These are phyloP conservation scores for Eimeria nieschulzi DNA, from an alignment of 169 alveolate genomes.

Conservation along the genomic window DNA sequence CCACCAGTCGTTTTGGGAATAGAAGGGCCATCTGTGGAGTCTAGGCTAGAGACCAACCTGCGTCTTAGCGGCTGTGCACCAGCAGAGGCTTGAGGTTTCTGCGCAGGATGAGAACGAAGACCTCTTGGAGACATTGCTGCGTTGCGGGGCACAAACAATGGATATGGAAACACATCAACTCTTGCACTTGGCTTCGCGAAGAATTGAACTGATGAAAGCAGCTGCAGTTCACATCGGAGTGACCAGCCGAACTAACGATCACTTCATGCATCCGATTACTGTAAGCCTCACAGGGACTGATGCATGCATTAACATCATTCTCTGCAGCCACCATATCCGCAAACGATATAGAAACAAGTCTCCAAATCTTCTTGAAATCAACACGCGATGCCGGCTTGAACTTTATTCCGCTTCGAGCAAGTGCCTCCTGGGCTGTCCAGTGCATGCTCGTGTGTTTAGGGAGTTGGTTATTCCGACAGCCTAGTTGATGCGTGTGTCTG, in stretches of 20 bases:
- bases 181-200: conserved; percentile 71
- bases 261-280: conserved; percentile 68
- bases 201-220: conserved; percentile 68
- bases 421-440: not conserved
- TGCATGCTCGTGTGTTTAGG: too few relatives aligned
- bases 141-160: conserved; percentile 73
- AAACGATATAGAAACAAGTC: too few relatives aligned
- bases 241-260: conserved; percentile 72
- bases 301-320: too few relatives aligned
- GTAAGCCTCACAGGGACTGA: not conserved
- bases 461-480: not conserved
- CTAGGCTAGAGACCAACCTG: not conserved
- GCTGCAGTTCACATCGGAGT: conserved; percentile 78
- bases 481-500: not conserved
- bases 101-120: conserved; percentile 72
- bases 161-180: conserved; percentile 79
- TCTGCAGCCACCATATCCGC: too few relatives aligned
- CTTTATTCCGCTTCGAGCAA: not conserved
- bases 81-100: not conserved
- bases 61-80: not conserved
- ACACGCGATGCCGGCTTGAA: too few relatives aligned
- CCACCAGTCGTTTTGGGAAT: not conserved
- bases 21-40: not conserved
- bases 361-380: too few relatives aligned
- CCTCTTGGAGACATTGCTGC: conserved; percentile 57